phyloP scores from a whole-genome alignment of 1,284 basidiomycete species.

The Phylloporus sp. region DNA sequence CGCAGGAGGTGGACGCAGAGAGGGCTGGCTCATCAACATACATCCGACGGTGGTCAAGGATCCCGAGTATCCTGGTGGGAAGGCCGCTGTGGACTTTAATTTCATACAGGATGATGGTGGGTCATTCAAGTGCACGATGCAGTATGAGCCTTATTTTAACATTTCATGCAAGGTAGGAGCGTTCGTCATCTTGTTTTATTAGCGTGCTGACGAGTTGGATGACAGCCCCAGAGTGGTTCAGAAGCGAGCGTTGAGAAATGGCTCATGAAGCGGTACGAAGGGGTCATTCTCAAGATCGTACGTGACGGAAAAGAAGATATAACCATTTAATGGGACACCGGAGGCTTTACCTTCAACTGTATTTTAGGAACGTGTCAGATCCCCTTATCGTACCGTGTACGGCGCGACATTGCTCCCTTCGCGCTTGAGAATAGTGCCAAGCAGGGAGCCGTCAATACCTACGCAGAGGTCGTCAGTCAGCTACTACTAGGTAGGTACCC shows the following conservation, averaged over 20 bases:
- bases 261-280: conserved; percentile 94
- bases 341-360: conserved; percentile 87
- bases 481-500: too few species aligned
- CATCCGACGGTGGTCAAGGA: conserved; percentile 94
- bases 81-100: conserved; percentile 94
- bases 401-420: conserved; percentile 89
- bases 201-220: conserved; percentile 5
- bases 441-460: conserved; percentile 94
- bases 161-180: conserved; percentile 85
- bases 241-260: conserved; percentile 96
- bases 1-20: conserved; percentile 75
- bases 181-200: conserved; percentile 4
- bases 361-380: conserved; percentile 93
- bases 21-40: conserved; percentile 99
- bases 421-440: conserved; percentile 93
- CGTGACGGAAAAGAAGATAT: conserved; percentile 94
- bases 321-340: conserved; percentile 96
- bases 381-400: conserved; percentile 86
- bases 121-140: conserved; percentile 94
- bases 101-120: conserved; percentile 97
- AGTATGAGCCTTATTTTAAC: conserved; percentile 95
- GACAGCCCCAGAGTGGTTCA: conserved; percentile 70
- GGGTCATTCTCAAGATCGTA: conserved; percentile 79
- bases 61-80: conserved; percentile 80
- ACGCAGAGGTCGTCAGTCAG: conserved; percentile 96